Evolutionary conservation across 352 stramenopile species (phyloP).

Genomic region (Stephanocyclus meneghinianus): DNA sequence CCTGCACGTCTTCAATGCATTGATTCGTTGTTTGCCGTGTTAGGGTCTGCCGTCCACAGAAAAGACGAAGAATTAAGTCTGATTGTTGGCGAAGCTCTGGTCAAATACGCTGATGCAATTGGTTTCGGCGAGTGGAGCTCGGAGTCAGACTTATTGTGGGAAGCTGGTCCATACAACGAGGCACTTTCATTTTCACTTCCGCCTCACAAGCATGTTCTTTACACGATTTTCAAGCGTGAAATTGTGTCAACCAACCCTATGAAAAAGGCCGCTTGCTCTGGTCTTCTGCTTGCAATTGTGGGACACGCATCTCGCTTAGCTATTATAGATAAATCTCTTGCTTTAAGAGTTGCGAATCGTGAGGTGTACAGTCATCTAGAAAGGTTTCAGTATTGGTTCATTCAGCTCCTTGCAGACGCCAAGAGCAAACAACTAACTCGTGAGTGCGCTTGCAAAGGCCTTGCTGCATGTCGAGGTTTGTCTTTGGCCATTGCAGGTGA

Average conservation of each 20-base stretch:
- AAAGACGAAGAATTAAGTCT: conserved; percentile 78
- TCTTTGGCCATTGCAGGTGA: conserved; percentile 2
- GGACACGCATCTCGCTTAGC: conserved; percentile 52
- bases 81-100: conserved; percentile 69
- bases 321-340: conserved; percentile 18
- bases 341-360: conserved; percentile 42
- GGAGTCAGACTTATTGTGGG: conserved; percentile 15
- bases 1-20: conserved; percentile 56
- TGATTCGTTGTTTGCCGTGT: conserved; percentile 59
- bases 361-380: conserved; percentile 52
- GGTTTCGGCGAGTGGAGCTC: conserved; percentile 48
- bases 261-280: conserved; percentile 64
- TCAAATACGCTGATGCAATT: conserved; percentile 63
- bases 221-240: conserved; percentile 60
- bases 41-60: conserved; percentile 66
- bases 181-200: conserved; percentile 57
- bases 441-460: conserved; percentile 75
- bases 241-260: conserved; percentile 59
- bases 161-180: conserved; percentile 56
- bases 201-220: conserved; percentile 70
- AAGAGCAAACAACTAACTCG: conserved; percentile 78
- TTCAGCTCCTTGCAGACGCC: conserved; percentile 69
- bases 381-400: conserved; percentile 71
- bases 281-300: conserved; percentile 66
- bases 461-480: conserved; percentile 73